Base-by-base conservation (phyloP, 1,284 basidiomycete genomes). In the Dichomitus squalens region DNA sequence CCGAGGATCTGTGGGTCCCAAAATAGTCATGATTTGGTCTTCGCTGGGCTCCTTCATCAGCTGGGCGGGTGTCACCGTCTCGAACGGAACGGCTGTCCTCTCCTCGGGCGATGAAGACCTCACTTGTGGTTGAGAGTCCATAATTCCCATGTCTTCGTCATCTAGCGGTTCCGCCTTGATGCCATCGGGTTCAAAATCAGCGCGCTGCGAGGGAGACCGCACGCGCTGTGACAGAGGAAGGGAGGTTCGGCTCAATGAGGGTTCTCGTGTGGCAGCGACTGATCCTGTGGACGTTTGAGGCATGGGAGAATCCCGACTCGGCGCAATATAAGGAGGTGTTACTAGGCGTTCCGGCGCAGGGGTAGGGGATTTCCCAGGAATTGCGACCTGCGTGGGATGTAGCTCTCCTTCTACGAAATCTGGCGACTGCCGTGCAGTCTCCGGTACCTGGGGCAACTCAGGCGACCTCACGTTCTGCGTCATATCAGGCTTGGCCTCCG, bases 121-220 rank as follows among this genome's bases (percentile, higher is more conserved):
- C 25, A 27, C 34, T 36, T 36, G 40, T 29, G 29, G 34, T 29
- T 53, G 9, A 21, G 23, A 21, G 21, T 53, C 57, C 5, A 34
- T 27, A n/a, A 50, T 46, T 39, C 58, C 53, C 57, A 63, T 60
- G 6, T 58, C 52, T 34, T 60, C 54, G 47, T 63, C 53, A 44
- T 63, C 58, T 33, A 58, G 49, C 40, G 61, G 57, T 35, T 63
- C 61, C 12, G 47, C 40, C 52, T 63, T 63, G 52, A 63, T 29
- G 36, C 23, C 39, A 43, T 36, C 39, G 7, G 49, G 50, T 27
- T 46, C 48, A 21, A 41, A 31, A 21, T 21, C 12, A 33, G 18
- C 25, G 16, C 18, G 34, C 29, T n/a, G 56, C 18, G 40, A 9
- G 5, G 55, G 39, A 29, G 55, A 49, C 7, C 40, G 57, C 8